Base-by-base conservation (phyloP, 371 early-diverging fungal species). In the Rhizopus sp. region DNA sequence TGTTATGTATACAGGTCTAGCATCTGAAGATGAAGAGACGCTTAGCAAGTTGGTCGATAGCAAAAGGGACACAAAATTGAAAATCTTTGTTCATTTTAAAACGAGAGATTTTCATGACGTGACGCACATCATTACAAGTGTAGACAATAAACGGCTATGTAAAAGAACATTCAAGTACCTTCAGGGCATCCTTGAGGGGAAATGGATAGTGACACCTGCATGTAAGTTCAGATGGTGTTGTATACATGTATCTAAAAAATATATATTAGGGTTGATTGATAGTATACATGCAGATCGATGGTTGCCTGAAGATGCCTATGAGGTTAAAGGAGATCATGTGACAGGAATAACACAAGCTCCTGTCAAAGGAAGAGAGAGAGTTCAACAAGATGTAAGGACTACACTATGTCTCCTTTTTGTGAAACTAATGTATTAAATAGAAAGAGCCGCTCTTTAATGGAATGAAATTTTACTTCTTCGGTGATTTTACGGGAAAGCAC, bases 101-200 rank as follows among this genome's bases (percentile, higher is more conserved):
- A 50, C 62, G 10, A 61, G 62, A 30, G 58, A 63, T 30, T 60
- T 68, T 46, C 53, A 63, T 38, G 59, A 60, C 6, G 62, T 73
- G 7, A 71, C 72, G 0, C 77, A 77, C 42, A 38, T 77, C 3
- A 58, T 73, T 15, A 68, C 72, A 1, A 62, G 63, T 9, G 55
- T 64, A 13, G 59, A 78, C 31, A 69, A 70, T n/a, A 34, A 66
- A 0, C 33, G 62, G 3, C 32, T 71, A 4, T 68, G 73, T 37
- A 38, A 52, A 8, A 37, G 78, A 31, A 75, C 78, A 10, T 54
- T 71, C 8, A 78, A 78, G 45, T 78, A 78, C 48, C 46, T 75
- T 0, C 62, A 60, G 16, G 70, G 71, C 4, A 53, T 75, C 3
- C 32, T 78, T 7, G 48, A 45, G 17, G 78, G 78, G 3, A 71